Conservation (phyloP, 805 yeast species). For the Candida nonsorbophila region DNA sequence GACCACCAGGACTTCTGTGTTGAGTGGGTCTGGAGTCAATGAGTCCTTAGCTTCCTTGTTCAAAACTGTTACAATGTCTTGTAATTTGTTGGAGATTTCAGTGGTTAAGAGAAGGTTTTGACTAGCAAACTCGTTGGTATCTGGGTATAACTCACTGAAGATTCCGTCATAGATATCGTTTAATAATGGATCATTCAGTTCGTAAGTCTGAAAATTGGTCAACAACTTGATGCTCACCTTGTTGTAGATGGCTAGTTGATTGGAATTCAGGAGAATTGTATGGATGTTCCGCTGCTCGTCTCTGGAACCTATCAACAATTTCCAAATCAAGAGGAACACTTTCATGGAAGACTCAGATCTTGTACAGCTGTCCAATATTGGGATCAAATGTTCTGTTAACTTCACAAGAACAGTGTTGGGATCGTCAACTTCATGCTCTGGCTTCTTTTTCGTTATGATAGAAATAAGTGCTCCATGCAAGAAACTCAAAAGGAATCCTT, state of each 20-base stretch:
- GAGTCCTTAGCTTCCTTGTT: too few relatives aligned
- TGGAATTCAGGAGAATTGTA: constrained; percentile 2
- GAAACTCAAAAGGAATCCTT: constrained; percentile 25
- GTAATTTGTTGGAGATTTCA: too few relatives aligned
- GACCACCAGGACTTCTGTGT: too few relatives aligned
- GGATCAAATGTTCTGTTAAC: constrained; percentile 1
- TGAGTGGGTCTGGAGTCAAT: too few relatives aligned
- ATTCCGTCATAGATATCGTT: constrained; percentile 4
- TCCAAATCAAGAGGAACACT: constrained; percentile 7
- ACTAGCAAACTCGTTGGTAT: too few relatives aligned
- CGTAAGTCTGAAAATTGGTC: constrained; percentile 1
- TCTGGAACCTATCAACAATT: too few relatives aligned
- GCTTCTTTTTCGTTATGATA: constrained; percentile 21
- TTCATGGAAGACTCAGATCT: neutral
- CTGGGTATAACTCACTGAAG: too few relatives aligned
- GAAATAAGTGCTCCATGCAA: constrained; percentile 34
- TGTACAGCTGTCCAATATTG: too few relatives aligned
- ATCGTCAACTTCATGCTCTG: constrained; percentile 7
- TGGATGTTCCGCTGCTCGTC: constrained; percentile 1
- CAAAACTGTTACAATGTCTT: too few relatives aligned
- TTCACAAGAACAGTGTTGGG: neutral
- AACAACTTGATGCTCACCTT: constrained; percentile 1
- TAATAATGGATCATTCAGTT: constrained; percentile 6
- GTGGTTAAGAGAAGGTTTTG: too few relatives aligned
- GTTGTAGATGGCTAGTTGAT: constrained; percentile 1